Conservation (phyloP, 1,284 basidiomycete species). For the Apiotrichum gracile region DNA sequence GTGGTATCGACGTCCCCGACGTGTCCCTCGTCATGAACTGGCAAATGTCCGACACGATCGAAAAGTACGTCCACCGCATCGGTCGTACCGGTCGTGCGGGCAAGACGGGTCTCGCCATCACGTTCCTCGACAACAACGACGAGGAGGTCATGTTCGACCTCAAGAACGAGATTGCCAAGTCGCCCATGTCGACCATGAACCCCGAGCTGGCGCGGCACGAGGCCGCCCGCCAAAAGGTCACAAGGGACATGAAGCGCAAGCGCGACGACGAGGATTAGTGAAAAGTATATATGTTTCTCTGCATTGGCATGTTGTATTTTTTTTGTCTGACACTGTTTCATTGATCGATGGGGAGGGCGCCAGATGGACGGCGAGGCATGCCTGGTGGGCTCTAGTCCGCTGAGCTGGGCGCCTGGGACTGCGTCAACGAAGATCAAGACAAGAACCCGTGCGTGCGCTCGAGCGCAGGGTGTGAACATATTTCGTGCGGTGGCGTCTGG, state of each 20-base stretch:
- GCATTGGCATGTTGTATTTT: too few relatives aligned
- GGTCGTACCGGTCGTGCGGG: constrained; percentile 97
- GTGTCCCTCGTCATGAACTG: constrained; percentile 91
- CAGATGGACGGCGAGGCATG: too few relatives aligned
- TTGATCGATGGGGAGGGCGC: too few relatives aligned
- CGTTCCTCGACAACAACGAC: constrained; percentile 92
- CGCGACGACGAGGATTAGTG: constrained; percentile 17
- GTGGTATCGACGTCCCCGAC: constrained; percentile 97
- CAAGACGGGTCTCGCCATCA: constrained; percentile 85
- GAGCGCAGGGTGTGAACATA: too few relatives aligned
- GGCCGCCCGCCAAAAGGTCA: constrained; percentile 77
- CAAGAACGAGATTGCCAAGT: constrained; percentile 74
- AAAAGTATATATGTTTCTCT: too few relatives aligned
- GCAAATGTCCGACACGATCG: constrained; percentile 93
- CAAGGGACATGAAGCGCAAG: constrained; percentile 72
- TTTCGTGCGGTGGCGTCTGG: too few relatives aligned
- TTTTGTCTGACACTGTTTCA: too few relatives aligned
- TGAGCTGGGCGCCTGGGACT: too few relatives aligned
- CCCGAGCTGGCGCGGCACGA: constrained; percentile 83
- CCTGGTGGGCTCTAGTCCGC: too few relatives aligned
- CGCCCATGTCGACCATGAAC: constrained; percentile 82
- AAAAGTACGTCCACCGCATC: constrained; percentile 88
- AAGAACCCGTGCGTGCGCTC: too few relatives aligned
- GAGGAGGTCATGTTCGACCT: constrained; percentile 88
- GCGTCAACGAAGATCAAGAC: too few relatives aligned